Base-by-base conservation (phyloP, 495 filamentous ascomycete species). In the Recurvomyces mirabilis region DNA sequence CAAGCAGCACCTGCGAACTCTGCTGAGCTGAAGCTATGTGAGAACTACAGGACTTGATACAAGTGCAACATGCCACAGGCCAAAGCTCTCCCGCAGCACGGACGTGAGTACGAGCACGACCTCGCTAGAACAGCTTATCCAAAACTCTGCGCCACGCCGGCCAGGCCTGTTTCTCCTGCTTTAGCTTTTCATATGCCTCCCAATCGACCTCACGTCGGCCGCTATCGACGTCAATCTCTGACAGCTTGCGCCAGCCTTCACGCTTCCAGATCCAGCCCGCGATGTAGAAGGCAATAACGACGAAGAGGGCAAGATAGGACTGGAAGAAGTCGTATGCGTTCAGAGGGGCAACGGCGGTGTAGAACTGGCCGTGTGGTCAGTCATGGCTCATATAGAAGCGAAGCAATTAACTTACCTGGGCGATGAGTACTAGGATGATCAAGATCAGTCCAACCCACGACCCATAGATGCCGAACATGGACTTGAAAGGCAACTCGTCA, bases 401-500 rank as follows among this genome's bases (percentile, higher is more conserved):
- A 12, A 12, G n/a, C 7, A 13, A 37, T 41, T 20, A 64, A 50
- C 62, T 71, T 54, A 78, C 62, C 68, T 74, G 56, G 17, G 82
- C 83, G 42, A 78, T 64, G 3, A 89, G 59, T 38, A 77, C 76
- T 13, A 87, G 46, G 36, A 74, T 33, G 43, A 73, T 70, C n/a
- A 88, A 65, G 39, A 55, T 48, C 1, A 86, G 59, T 14, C 83
- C 84, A 10, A 85, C 47, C 43, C 62, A 86, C 18, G 77, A 81
- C 44, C 84, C 83, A 26, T 65, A 73, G 9, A 83, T 67, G 39
- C 84, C 83, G 33, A 74, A 71, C 15, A 72, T 56, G 11, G 84
- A 75, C 44, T 68, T 60, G 65, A 77, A 91, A 1, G 81, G 78
- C 19, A 91, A 71, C 59, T 88, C 82, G 22, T 82, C 77, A 0